A percentile compares a stretch with the other conserved stretches of the same genome.
These are phyloP conservation scores for Alternaria sp. DNA, from an alignment of 2,329 filamentous ascomycete species.

Conservation along the genomic window DNA sequence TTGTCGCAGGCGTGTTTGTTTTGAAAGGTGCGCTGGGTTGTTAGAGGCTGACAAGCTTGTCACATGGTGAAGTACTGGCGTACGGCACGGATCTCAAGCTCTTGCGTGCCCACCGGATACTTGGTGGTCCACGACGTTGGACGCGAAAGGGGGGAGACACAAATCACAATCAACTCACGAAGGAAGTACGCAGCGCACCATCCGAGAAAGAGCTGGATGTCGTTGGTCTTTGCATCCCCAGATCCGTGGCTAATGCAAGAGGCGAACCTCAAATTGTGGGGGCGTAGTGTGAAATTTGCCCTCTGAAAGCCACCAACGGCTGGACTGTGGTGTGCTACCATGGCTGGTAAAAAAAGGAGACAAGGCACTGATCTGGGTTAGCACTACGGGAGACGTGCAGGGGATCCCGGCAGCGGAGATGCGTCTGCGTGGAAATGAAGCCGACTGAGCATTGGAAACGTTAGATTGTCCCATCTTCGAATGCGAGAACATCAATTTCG, in stretches of 20 bases:
- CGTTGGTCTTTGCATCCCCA: conserved; percentile 8
- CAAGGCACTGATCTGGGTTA: conserved; percentile 10
- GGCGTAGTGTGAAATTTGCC: conserved; percentile 17
- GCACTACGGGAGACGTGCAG: conserved; percentile 10
- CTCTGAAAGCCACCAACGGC: conserved; percentile 25
- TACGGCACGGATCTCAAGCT: conserved; percentile 23
- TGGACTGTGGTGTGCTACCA: conserved; percentile 15
- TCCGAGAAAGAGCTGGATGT: background rate
- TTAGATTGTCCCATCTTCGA: conserved; percentile 9
- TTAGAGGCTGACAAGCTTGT: conserved; percentile 19
- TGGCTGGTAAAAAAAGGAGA: conserved; percentile 22
- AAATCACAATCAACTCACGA: conserved; percentile 5
- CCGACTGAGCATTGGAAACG: conserved; percentile 15
- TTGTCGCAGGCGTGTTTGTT: conserved; percentile 8
- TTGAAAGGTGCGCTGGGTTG: conserved; percentile 8
- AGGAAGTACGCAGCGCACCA: conserved; percentile 1
- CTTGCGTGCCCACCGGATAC: conserved; percentile 17
- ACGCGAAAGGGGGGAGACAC: conserved; percentile 10
- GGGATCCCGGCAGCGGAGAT: conserved; percentile 21
- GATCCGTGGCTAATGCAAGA: conserved; percentile 17
- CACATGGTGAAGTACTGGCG: conserved; percentile 19
- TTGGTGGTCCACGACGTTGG: conserved; percentile 12
- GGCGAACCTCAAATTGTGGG: conserved; percentile 1
- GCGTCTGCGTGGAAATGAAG: conserved; percentile 27
- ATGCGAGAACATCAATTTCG: conserved; percentile 4